Conservation (phyloP, 2,329 filamentous ascomycete genomes). For the Fusarium aywerte region DNA sequence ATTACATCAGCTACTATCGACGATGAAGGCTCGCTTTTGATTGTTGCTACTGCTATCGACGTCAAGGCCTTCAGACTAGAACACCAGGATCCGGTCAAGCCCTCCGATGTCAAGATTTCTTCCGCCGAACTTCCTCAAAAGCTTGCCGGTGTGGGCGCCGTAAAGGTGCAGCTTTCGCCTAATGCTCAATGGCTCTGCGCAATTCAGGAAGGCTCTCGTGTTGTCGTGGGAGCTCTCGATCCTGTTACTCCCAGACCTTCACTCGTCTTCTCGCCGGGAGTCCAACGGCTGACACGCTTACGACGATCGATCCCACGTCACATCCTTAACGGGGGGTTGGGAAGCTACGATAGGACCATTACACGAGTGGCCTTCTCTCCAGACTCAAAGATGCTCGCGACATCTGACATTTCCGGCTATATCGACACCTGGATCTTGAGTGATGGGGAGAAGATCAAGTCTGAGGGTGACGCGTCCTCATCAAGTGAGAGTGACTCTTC, state of each 20-base stretch:
- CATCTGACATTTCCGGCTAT: slow-evolving; percentile 83
- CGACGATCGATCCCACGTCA: slow-evolving; percentile 65
- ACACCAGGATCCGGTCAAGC: slow-evolving; percentile 60
- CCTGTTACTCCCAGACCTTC: slow-evolving; percentile 27
- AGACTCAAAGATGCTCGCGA: slow-evolving; percentile 81
- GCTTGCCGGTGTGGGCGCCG: slow-evolving; percentile 72
- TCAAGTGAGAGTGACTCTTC: slow-evolving; percentile 55
- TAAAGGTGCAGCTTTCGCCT: slow-evolving; percentile 74
- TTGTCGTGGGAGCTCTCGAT: slow-evolving; percentile 58
- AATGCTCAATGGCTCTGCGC: slow-evolving; percentile 76
- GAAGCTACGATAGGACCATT: slow-evolving; percentile 81
- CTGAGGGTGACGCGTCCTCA: slow-evolving; percentile 50
- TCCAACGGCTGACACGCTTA: slow-evolving; percentile 64
- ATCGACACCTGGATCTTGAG: slow-evolving; percentile 86
- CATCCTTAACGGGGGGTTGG: slow-evolving; percentile 71
- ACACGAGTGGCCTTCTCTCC: slow-evolving; percentile 80
- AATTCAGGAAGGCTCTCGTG: slow-evolving; percentile 69
- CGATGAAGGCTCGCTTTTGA: slow-evolving; percentile 75
- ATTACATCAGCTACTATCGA: slow-evolving; percentile 81
- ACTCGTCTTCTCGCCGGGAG: slow-evolving; percentile 47
- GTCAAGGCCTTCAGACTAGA: slow-evolving; percentile 81
- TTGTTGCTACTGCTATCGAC: slow-evolving; percentile 78
- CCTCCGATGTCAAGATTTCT: slow-evolving; percentile 73
- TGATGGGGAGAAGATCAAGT: slow-evolving; percentile 49
- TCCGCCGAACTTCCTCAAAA: slow-evolving; percentile 73